Evolutionary conservation across 495 filamentous ascomycete genomes (phyloP).

Genomic region (Penicillium bialowiezense): DNA sequence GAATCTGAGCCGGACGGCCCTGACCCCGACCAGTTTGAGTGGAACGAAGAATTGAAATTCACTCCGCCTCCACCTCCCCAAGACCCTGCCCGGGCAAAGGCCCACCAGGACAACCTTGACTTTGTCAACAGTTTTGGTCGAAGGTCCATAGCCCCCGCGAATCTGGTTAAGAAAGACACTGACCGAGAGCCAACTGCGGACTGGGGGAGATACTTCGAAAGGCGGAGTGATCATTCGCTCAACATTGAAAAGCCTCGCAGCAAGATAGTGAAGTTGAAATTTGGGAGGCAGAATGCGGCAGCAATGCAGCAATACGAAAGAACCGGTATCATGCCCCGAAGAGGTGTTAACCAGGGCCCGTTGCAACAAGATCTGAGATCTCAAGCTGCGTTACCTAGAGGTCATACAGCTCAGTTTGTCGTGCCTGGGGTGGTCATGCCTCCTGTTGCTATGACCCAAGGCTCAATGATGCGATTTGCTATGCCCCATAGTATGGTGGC

Average conservation of each 20-base stretch:
- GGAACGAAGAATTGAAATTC: slow-evolving; percentile 8
- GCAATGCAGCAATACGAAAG: slow-evolving; percentile 4
- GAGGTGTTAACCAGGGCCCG: not conserved
- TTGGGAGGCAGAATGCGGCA: slow-evolving; percentile 10
- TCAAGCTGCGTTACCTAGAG: not conserved
- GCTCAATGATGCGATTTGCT: too few relatives aligned
- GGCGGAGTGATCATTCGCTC: not conserved
- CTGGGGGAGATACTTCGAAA: slow-evolving; percentile 6
- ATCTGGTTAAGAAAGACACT: not conserved
- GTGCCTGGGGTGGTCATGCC: not conserved
- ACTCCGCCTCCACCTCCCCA: not conserved
- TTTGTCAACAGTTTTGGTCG: slow-evolving; percentile 12
- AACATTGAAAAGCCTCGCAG: not conserved
- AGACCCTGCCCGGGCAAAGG: not conserved
- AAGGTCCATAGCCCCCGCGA: not conserved
- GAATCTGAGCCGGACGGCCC: not conserved
- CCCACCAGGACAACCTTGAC: not conserved
- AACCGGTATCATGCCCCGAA: not conserved
- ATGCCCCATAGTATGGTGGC: too few relatives aligned
- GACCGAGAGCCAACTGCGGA: not conserved
- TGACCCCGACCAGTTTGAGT: slow-evolving; percentile 14
- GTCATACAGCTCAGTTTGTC: not conserved
- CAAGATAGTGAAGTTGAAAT: slow-evolving; percentile 15
- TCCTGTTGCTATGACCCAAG: not conserved
- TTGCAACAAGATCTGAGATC: not conserved